phyloP scores from a whole-genome alignment of 2,329 filamentous ascomycete genomes.

The Colletotrichum lentis region DNA sequence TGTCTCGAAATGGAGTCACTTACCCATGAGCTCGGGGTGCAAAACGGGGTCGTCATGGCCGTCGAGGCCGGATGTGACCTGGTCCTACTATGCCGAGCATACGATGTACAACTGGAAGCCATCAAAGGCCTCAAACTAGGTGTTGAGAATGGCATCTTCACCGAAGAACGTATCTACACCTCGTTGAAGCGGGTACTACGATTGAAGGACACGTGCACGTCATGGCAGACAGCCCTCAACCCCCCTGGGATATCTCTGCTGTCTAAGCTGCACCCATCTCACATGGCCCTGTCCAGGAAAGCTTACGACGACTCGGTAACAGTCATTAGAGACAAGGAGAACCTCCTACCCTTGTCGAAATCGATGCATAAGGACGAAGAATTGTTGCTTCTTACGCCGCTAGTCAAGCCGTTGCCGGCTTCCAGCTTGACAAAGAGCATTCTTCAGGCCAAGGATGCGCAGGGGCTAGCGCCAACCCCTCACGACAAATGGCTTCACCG shows the following conservation, averaged over 20 bases:
- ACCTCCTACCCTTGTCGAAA: slow-evolving; percentile 81
- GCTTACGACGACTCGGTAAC: slow-evolving; percentile 95
- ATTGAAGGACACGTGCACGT: slow-evolving; percentile 85
- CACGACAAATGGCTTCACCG: slow-evolving; percentile 67
- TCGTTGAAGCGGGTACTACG: slow-evolving; percentile 81
- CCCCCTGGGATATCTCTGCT: slow-evolving; percentile 81
- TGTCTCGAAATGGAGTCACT: slow-evolving; percentile 97
- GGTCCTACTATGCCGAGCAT: slow-evolving; percentile 86
- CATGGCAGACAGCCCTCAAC: slow-evolving; percentile 90
- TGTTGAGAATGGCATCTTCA: slow-evolving; percentile 89
- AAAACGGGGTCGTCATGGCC: slow-evolving; percentile 96
- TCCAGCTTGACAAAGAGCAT: slow-evolving; percentile 81
- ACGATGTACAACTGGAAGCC: slow-evolving; percentile 88
- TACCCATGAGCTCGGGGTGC: slow-evolving; percentile 95
- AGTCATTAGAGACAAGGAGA: slow-evolving; percentile 88
- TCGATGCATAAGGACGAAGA: slow-evolving; percentile 87
- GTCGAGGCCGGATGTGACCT: slow-evolving; percentile 96
- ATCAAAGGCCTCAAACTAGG: slow-evolving; percentile 89
- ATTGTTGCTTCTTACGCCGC: slow-evolving; percentile 83
- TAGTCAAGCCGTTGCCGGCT: slow-evolving; percentile 91
- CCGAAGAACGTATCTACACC: slow-evolving; percentile 78
- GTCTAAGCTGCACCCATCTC: slow-evolving; percentile 81
- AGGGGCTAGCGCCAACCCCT: slow-evolving; percentile 47
- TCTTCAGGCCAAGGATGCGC: slow-evolving; percentile 60
- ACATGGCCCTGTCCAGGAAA: slow-evolving; percentile 80